Conservation (phyloP, 139 green algal genomes). For the Picochlorum sp. region DNA sequence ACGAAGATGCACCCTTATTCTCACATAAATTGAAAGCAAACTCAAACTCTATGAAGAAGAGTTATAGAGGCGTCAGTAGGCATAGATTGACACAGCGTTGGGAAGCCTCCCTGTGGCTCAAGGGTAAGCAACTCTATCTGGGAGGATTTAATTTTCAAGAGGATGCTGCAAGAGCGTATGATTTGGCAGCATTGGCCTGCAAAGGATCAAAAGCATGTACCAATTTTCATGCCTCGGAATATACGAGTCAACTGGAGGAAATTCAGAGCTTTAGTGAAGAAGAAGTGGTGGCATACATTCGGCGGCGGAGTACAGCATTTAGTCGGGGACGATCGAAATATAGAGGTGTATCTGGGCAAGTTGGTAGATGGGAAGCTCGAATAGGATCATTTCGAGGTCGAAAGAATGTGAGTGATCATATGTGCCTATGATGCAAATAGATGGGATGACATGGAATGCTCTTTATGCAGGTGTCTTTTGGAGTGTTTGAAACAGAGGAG, state of each 20-base stretch:
- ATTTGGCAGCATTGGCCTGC: conserved; percentile 50
- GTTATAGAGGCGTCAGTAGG: conserved; percentile 20
- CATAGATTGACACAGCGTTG: conserved; percentile 53
- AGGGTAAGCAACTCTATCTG: conserved; percentile 52
- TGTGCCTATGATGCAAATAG: background rate
- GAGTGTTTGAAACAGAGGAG: conserved; percentile 54
- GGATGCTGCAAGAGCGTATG: conserved; percentile 46
- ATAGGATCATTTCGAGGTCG: conserved; percentile 50
- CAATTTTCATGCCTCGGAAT: conserved; percentile 39
- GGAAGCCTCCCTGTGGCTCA: conserved; percentile 56
- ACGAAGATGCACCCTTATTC: background rate
- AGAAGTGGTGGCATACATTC: conserved; percentile 48
- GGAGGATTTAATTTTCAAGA: conserved; percentile 47
- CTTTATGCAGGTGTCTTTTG: conserved; percentile 50
- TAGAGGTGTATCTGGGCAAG: conserved; percentile 52
- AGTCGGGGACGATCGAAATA: conserved; percentile 43
- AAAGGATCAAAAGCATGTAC: conserved; percentile 39
- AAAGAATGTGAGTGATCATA: conserved; percentile 46
- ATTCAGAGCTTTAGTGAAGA: conserved; percentile 26
- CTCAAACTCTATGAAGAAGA: background rate
- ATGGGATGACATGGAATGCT: background rate
- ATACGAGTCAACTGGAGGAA: conserved; percentile 30
- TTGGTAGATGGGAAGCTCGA: conserved; percentile 56
- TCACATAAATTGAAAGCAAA: background rate
- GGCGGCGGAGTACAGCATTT: conserved; percentile 43